These are phyloP conservation scores for Amanita brunnescens DNA, from an alignment of 768 basidiomycete genomes.

Conservation along the genomic window DNA sequence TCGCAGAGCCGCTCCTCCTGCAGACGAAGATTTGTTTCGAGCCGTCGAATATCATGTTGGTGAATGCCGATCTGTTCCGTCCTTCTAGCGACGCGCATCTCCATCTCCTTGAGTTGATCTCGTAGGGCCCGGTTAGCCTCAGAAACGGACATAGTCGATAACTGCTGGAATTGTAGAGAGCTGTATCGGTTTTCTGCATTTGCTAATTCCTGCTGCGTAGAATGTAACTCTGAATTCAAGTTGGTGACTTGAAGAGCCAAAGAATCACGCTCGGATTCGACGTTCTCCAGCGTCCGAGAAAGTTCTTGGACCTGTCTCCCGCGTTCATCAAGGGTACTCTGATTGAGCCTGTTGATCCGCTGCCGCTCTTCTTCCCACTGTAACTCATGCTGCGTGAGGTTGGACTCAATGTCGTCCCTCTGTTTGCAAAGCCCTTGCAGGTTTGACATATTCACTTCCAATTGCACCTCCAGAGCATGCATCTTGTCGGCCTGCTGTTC, in stretches of 20 bases:
- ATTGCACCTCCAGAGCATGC: constrained; percentile 17
- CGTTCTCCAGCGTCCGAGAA: constrained; percentile 38
- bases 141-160: constrained; percentile 50
- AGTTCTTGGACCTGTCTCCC: constrained; percentile 37
- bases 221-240: constrained; percentile 47
- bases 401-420: constrained; percentile 27
- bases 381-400: constrained; percentile 24
- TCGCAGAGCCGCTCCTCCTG: constrained; percentile 70
- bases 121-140: constrained; percentile 48
- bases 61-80: constrained; percentile 72
- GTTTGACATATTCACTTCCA: constrained; percentile 23
- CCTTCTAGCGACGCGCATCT: constrained; percentile 51
- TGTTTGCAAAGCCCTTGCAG: constrained; percentile 29
- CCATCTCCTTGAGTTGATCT: constrained; percentile 61
- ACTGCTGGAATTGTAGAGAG: constrained; percentile 55
- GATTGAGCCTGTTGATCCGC: constrained; percentile 23
- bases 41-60: constrained; percentile 68
- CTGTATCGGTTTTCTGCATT: constrained; percentile 55
- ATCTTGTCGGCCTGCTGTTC: neutral
- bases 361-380: constrained; percentile 24
- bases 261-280: constrained; percentile 60
- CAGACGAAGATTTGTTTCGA: constrained; percentile 66
- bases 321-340: constrained; percentile 32
- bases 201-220: constrained; percentile 42
- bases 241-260: constrained; percentile 57